Base-by-base conservation (phyloP, 768 basidiomycete species). In the Phlegmacium glaucopus region DNA sequence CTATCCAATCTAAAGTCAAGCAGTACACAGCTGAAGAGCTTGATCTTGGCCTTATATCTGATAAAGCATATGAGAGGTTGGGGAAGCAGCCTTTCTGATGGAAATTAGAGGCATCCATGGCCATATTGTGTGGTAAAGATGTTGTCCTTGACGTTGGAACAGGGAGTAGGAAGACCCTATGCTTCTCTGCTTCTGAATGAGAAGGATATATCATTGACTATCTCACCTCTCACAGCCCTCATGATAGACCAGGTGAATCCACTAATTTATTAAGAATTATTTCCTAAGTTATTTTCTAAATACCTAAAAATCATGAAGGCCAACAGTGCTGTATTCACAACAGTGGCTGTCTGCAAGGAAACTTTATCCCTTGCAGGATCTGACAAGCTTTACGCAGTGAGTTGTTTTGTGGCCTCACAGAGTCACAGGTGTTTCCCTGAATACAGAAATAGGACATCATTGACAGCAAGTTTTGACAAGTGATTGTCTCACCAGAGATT, bases 241-340 rank as follows among this genome's bases (percentile, higher is more conserved):
- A 59, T 59, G 58, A 39, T 57, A 12, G 56, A 59, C 27, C 58
- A 59, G 48, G 58, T 55, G 6, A 29, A 42, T 26, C 17, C 22
- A 4, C 17, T 17, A 12, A n/a, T n/a, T n/a, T n/a, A n/a, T n/a
- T 26, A 18, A 9, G 4, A 37, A 17, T 5, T 9, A 8, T 6
- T 11, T 35, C 17, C 28, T 26, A 38, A 16, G 29, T 4, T 6
- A 27, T 27, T 12, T 9, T 18, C 11, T 39, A 25, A 45, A 13
- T 25, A 26, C 17, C 4, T 3, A 48, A 34, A 17, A 32, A 47
- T 26, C 9, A 4, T 47, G 4, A 11, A 52, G 51, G 36, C 47
- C 10, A 13, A 17, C 10, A 34, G 17, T 15, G 22, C 41, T 6
- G 13, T 5, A 25, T 16, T 48, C 9, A n/a, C 26, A 6, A 57